These are phyloP conservation scores for Mycena capillaripes DNA, from an alignment of 768 basidiomycete species.

Conservation along the genomic window DNA sequence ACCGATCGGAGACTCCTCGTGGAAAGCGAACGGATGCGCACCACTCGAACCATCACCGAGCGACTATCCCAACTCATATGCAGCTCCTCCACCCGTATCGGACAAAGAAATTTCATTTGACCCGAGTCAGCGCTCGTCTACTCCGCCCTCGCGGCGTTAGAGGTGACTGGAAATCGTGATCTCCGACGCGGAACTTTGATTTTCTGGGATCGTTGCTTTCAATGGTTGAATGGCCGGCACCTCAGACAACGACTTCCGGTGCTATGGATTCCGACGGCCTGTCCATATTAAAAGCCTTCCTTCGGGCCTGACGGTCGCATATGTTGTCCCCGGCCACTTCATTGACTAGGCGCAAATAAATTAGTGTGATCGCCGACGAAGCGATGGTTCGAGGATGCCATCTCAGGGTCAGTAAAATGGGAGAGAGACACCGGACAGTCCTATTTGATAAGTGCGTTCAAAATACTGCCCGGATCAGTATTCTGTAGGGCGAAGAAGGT, in stretches of 20 bases:
- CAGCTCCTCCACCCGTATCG: not conserved
- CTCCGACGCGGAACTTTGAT: not conserved
- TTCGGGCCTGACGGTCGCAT: too few species aligned
- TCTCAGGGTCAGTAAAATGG: not conserved
- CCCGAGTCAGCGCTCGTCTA: not conserved
- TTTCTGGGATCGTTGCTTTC: not conserved
- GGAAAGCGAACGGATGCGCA: not conserved
- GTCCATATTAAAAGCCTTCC: not conserved
- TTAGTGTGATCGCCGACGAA: not conserved
- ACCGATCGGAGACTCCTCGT: not conserved
- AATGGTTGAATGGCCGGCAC: not conserved
- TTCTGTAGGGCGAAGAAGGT: not conserved
- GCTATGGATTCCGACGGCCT: not conserved
- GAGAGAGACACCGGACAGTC: slow-evolving; percentile 24
- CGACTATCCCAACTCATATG: not conserved
- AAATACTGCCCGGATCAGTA: not conserved
- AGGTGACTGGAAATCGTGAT: not conserved
- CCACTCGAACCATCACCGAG: not conserved
- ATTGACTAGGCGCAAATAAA: not conserved
- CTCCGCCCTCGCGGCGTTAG: not conserved
- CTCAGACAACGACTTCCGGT: not conserved
- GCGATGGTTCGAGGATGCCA: not conserved
- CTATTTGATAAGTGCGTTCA: not conserved
- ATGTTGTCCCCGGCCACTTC: not conserved
- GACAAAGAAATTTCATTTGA: not conserved